Evolutionary conservation across 73 alveolate species (phyloP).

Genomic region (Paramecium bursaria): DNA sequence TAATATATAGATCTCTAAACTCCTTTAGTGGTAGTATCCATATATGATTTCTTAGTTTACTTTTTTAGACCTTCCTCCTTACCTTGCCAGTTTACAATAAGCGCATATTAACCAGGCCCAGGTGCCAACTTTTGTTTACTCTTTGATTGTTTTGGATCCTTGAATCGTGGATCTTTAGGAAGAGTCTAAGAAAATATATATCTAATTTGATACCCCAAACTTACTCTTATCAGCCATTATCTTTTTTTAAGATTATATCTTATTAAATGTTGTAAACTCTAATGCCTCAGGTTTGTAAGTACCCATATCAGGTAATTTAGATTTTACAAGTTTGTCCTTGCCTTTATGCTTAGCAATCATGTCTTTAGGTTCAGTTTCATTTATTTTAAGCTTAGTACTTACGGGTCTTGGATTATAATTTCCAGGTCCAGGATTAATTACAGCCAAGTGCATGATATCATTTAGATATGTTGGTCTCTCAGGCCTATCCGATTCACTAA

Average conservation of each 20-base stretch:
- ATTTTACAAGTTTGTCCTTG: constrained; percentile 37
- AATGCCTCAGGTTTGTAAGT: constrained; percentile 63
- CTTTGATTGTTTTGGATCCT: constrained; percentile 66
- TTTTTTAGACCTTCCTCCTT: constrained; percentile 28
- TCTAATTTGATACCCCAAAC: no score
- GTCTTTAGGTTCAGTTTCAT: constrained; percentile 46
- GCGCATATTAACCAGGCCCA: constrained; percentile 45
- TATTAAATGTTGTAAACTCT: constrained; percentile 3
- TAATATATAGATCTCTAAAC: constrained; percentile 25
- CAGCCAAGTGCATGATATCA: constrained; percentile 60
- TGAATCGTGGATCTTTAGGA: constrained; percentile 65
- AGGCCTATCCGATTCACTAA: neutral
- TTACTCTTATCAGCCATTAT: constrained; percentile 45
- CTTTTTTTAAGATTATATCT: constrained; percentile 4
- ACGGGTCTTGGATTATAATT: constrained; percentile 69
- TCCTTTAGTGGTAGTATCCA: constrained; percentile 37
- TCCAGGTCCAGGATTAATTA: constrained; percentile 70
- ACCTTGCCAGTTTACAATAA: constrained; percentile 41
- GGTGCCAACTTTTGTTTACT: constrained; percentile 35
- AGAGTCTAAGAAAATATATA: neutral
- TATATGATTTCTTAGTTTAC: constrained; percentile 4
- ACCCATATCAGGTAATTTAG: constrained; percentile 64
- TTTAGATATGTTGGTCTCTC: constrained; percentile 67
- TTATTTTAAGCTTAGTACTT: constrained; percentile 13
- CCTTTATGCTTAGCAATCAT: constrained; percentile 62